These are phyloP conservation scores for Medicago ruthenica DNA, from an alignment of 306 rosid species.

Conservation along the genomic window DNA sequence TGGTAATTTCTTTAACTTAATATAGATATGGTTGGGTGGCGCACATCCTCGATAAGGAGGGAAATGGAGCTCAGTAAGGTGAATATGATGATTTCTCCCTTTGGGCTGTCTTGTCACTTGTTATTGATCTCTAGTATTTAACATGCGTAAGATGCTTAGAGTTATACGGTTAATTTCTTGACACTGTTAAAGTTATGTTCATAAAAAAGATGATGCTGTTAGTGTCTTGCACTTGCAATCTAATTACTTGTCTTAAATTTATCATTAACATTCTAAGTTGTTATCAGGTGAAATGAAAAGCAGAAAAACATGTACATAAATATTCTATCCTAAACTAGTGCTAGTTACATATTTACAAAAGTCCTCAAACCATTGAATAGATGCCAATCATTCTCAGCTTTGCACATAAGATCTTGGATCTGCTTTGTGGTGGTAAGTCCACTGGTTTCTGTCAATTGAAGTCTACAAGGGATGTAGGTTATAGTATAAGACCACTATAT, in stretches of 20 bases:
- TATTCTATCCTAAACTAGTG: constrained; percentile 3
- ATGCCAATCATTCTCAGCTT: neutral
- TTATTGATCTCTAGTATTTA: constrained; percentile 29
- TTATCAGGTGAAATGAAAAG: neutral
- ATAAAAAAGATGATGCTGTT: neutral
- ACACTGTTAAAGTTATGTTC: too few relatives aligned
- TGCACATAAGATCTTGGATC: neutral
- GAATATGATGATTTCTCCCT: constrained; percentile 45
- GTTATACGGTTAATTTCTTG: constrained; percentile 14
- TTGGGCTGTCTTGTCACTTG: constrained; percentile 31
- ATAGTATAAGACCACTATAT: neutral
- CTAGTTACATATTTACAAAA: neutral
- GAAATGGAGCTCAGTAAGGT: constrained; percentile 82
- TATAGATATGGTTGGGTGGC: constrained; percentile 99
- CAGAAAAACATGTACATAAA: neutral
- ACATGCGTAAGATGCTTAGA: neutral
- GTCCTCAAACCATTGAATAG: neutral
- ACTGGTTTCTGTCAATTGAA: neutral
- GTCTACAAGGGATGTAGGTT: neutral
- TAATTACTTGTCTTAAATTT: constrained; percentile 23
- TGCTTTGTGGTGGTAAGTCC: neutral
- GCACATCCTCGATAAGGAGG: constrained; percentile 96
- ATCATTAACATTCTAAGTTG: constrained; percentile 14
- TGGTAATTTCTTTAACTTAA: constrained; percentile 52
- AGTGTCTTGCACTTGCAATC: constrained; percentile 5